A percentile compares a stretch with the other conserved stretches of the same genome.
phyloP scores from a whole-genome alignment of 495 filamentous ascomycete genomes.

The Daldinia childiae region DNA sequence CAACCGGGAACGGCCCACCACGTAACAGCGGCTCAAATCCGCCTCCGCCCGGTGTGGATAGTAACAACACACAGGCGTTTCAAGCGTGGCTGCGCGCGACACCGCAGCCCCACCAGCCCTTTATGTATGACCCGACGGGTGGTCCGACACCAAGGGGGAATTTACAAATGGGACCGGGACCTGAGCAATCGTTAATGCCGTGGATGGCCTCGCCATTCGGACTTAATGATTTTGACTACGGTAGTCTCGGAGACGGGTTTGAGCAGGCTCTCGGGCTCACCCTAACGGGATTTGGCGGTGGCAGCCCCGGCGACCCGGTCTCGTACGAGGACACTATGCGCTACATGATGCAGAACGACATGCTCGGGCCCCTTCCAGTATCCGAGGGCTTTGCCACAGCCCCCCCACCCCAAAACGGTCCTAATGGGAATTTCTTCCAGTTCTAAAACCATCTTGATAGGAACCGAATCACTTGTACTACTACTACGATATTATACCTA shows the following conservation, averaged over 20 bases:
- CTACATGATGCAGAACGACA: constrained; percentile 47
- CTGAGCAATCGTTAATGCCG: constrained; percentile 38
- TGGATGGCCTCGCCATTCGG: constrained; percentile 47
- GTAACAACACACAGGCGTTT: constrained; percentile 15
- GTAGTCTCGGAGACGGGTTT: constrained; percentile 54
- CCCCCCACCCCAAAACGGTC: not conserved
- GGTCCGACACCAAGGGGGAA: not conserved
- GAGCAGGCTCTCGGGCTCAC: constrained; percentile 63
- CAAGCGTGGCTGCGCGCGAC: constrained; percentile 18
- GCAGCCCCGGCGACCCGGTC: constrained; percentile 37
- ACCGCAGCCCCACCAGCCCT: constrained; percentile 38
- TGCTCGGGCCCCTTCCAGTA: constrained; percentile 28
- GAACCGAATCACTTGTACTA: not conserved
- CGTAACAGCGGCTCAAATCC: constrained; percentile 24
- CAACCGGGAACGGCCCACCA: constrained; percentile 63
- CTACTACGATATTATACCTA: not conserved
- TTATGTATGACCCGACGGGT: constrained; percentile 41
- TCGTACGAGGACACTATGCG: constrained; percentile 47
- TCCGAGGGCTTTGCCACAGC: constrained; percentile 18
- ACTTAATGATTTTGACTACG: constrained; percentile 50
- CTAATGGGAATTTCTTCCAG: constrained; percentile 1
- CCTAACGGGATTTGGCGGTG: constrained; percentile 52
- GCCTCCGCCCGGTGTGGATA: constrained; percentile 11
- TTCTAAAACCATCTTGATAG: not conserved
- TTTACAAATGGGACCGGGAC: not conserved